Base-by-base conservation (phyloP, 2,329 filamentous ascomycete genomes). In the Phoma herbarum region DNA sequence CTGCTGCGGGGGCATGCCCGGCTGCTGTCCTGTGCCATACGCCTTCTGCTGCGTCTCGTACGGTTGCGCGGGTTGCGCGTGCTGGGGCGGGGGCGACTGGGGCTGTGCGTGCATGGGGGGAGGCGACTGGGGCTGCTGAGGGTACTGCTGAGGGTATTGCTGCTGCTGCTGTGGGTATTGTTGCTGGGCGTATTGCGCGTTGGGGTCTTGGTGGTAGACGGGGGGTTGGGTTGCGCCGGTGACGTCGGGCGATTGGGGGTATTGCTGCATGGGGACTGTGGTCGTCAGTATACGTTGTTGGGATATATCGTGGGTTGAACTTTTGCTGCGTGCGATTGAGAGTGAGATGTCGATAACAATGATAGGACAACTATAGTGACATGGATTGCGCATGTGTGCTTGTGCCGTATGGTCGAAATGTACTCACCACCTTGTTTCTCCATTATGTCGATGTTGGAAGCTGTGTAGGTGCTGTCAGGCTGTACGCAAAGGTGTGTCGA, bases 241-340 rank as follows among this genome's bases (percentile, higher is more conserved):
- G 1, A 68, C 20, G 60, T 75, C 73, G 31, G 73, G 73, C 3
- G 73, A 71, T 43, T 70, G 67, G 25, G 74, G 72, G 61, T 71
- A 77, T 60, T 74, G 73, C 62, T 77, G 75, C 73, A 77, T 75
- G 59, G 74, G 74, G 28, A 75, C 74, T 75, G 46, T 23, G 41
- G 35, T 29, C 7, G 37, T 74, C 46, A 73, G 64, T 48, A 25
- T 41, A 14, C 7, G 39, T 25, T 26, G 16, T 3, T 22, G 11
- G 11, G 1, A 35, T 31, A 39, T 10, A 29, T 35, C 6, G 18
- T 22, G 28, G 26, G 14, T 28, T 49, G 22, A 25, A 11, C 10
- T 39, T 31, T 31, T 22, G 20, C n/a, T n/a, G 3, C 16, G 9
- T 6, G 14, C 8, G 14, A 35, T n/a, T n/a, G 16, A 35, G 11